Conservation (phyloP, 2,329 filamentous ascomycete genomes). For the Paraconiothyrium brasiliense region DNA sequence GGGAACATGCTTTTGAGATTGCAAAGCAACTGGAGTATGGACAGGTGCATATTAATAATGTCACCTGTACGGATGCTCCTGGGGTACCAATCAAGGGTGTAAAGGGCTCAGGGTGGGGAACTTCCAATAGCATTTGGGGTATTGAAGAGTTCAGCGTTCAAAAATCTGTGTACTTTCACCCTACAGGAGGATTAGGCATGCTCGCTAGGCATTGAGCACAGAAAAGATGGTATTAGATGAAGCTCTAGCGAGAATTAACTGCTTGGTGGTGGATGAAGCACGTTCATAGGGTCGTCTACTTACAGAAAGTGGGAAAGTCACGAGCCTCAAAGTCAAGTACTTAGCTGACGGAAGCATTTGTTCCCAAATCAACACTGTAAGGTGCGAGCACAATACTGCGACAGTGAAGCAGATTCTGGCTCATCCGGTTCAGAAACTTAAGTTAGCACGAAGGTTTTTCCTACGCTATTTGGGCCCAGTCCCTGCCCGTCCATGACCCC, state of each 20-base stretch:
- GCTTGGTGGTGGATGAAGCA: background rate
- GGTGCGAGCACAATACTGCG: too few species aligned
- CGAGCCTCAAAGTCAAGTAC: too few species aligned
- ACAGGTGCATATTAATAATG: conserved; percentile 29
- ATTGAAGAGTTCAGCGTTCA: conserved; percentile 31
- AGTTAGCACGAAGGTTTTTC: too few species aligned
- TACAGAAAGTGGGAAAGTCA: too few species aligned
- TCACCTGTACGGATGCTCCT: conserved; percentile 19
- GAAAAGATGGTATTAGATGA: background rate
- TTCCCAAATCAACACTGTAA: too few species aligned
- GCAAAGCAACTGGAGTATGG: conserved; percentile 64
- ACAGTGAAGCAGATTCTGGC: too few species aligned
- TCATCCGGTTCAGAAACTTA: too few species aligned
- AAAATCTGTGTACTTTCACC: conserved; percentile 24
- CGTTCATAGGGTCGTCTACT: background rate
- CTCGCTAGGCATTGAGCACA: background rate
- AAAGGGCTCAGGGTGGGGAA: conserved; percentile 29
- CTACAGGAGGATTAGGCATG: conserved; percentile 6
- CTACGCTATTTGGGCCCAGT: too few species aligned
- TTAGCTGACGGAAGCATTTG: too few species aligned
- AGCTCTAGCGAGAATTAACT: background rate
- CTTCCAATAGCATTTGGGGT: conserved; percentile 30
- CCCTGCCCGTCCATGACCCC: too few species aligned
- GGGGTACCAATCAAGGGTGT: conserved; percentile 24
- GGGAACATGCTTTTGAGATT: conserved; percentile 55